Evolutionary conservation across 257 asterid species (phyloP), one percentile per base, ranked within the genome.

Genomic region (Penstemon barbatus): DNA sequence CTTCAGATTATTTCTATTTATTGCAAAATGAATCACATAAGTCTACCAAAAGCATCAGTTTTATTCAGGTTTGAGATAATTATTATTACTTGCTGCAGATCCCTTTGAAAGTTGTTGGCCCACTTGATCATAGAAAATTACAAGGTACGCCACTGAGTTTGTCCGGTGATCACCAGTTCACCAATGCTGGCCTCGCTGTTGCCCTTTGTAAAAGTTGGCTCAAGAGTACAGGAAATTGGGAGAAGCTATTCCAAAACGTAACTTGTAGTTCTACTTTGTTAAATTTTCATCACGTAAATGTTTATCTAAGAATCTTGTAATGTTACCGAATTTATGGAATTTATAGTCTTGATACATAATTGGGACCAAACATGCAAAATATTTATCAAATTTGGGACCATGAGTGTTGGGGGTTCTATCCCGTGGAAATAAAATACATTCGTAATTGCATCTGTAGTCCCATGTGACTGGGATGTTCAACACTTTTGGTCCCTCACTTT

Each of bases 131-230:
- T 72, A 74, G 66, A 63, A 78, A 69, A 69, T 59, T 87, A 65
- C 81, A 81, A n/a, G 94, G 89, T 70, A 49, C 59, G 61, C 77
- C 77, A 71, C 86, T 89, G 61, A 87, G 91, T 79, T 84, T 91
- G 81, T 86, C 92, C 25, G 98, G 98, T 45, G 92, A 87, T 69
- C 96, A 89, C 80, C 98, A 91, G 74, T 80, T 82, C 61, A 79
- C 78, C n/a, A 91, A 89, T 78, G 96, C 94, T 74, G 85, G 90
- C 74, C 96, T 91, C 65, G 95, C 96, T 49, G 87, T 84, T 66
- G 84, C 91, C 69, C 95, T 89, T 77, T 91, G 96, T 72, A 83
- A 80, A 84, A 77, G 89, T 77, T 91, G 96, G 98, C 86, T 91
- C 77, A 78, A 63, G 63, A 75, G 77, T 40, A 83, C 92, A 8